Evolutionary conservation across 129 eudicot genomes (phyloP).

Genomic region (Sambucus nigra): DNA sequence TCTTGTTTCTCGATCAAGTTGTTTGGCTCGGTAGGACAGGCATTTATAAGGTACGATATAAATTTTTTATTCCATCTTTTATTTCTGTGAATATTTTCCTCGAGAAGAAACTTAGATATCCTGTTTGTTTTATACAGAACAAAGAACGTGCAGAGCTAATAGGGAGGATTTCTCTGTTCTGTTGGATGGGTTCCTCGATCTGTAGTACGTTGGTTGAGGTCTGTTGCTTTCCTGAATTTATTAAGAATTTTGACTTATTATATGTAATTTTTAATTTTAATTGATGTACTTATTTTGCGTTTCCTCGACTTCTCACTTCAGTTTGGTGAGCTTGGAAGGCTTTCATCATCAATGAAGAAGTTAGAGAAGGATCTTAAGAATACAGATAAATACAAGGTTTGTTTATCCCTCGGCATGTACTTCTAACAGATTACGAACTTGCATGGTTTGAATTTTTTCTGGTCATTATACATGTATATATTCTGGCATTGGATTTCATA

Average conservation of each 20-base stretch:
- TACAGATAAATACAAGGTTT: conserved; percentile 61
- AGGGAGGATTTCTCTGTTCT: conserved; percentile 39
- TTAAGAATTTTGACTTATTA: not conserved
- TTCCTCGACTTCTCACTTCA: conserved; percentile 14
- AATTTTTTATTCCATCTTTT: not conserved
- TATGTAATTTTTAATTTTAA: not conserved
- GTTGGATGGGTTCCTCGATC: conserved; percentile 33
- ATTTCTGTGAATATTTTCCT: not conserved
- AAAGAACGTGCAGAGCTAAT: conserved; percentile 39
- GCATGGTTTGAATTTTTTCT: too few relatives aligned
- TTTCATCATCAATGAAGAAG: conserved; percentile 75
- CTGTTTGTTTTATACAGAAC: conserved; percentile 40
- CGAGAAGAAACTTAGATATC: not conserved
- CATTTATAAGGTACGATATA: conserved; percentile 65
- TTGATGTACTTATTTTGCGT: not conserved
- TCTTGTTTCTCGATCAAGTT: conserved; percentile 90
- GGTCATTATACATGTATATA: not conserved
- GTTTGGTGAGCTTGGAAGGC: conserved; percentile 90
- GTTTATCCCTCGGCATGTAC: not conserved
- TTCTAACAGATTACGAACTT: too few relatives aligned
- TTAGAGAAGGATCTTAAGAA: conserved; percentile 79
- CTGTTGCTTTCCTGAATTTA: not conserved
- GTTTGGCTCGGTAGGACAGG: conserved; percentile 94
- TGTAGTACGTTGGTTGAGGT: conserved; percentile 44
- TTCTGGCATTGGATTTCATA: not conserved